Base-by-base conservation (phyloP, 306 rosid species). In the Trichosanthes cucumerina region DNA sequence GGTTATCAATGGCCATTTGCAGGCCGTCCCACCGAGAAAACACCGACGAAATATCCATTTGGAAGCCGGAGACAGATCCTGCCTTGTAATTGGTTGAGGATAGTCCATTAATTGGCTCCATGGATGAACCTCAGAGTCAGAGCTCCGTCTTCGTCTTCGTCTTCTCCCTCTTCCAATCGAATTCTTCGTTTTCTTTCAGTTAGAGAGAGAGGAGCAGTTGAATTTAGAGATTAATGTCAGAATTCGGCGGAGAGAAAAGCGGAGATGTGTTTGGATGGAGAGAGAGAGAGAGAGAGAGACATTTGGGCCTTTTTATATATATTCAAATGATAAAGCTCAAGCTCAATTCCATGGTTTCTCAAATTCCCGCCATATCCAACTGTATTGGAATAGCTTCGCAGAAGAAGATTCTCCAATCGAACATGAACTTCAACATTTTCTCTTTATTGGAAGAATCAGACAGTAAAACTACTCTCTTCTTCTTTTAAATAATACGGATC, bases 11-110 rank as follows among this genome's bases (percentile, higher is more conserved):
- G 23, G 96, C 97, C 91, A 90, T 80, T 85, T 92, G 93, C 77
- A 90, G 96, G 56, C 91, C 96, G 53, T 83, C 74, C 96, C 97
- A 92, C 8, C 60, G 82, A 9, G 97, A 88, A 68, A 92, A 87
- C 85, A 92, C 85, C 77, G 70, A 66, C 16, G 87, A 59, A 49
- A 92, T 83, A 49, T 44, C 80, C 26, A 81, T 83, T 49, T 39
- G 5, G 70, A 84, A 79, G 23, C 1, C 41, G 12, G 85, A 38
- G 41, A 79, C 14, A 49, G 81, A 59, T 72, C 84, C 80, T 16
- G 26, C 23, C 64, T 47, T 74, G 28, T 31, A 9, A 73, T 28
- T 41, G 44, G 14, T 46, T 18, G 60, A 24, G 21, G 24, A 57
- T 15, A 57, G 77, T 31, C 52, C 39, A 1, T 70, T 18, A 1